phyloP scores from a whole-genome alignment of 768 basidiomycete species.

The Rickenella mellea region DNA sequence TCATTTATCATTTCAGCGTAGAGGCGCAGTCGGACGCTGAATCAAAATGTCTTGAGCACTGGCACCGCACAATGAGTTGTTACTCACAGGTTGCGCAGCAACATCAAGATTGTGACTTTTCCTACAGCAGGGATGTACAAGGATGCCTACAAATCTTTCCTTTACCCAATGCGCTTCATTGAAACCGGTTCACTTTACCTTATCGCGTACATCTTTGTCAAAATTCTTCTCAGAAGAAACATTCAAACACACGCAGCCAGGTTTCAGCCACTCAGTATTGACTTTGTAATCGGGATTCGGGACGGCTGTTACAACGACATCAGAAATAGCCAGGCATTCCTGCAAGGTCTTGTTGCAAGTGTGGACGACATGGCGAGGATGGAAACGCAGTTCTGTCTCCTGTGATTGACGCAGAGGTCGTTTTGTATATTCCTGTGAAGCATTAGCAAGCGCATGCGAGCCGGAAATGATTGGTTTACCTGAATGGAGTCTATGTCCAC shows the following conservation, averaged over 20 bases:
- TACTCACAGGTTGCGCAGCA: constrained; percentile 87
- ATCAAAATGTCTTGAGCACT: background rate
- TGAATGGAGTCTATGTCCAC: constrained; percentile 94
- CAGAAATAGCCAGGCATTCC: constrained; percentile 75
- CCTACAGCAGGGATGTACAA: constrained; percentile 96
- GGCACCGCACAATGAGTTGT: background rate
- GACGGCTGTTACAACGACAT: constrained; percentile 93
- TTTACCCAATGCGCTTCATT: background rate
- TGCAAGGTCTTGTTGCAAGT: constrained; percentile 59
- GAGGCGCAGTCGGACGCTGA: constrained; percentile 47
- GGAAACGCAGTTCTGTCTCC: constrained; percentile 45
- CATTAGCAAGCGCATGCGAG: constrained; percentile 2
- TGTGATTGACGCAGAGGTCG: constrained; percentile 46
- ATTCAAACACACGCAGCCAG: constrained; percentile 89
- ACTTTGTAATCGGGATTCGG: constrained; percentile 81
- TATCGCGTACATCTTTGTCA: constrained; percentile 83
- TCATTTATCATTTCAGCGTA: constrained; percentile 26
- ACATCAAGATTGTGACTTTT: constrained; percentile 94
- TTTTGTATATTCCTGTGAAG: constrained; percentile 78
- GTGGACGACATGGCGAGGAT: constrained; percentile 77
- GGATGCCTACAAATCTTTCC: constrained; percentile 54
- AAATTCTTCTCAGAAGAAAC: constrained; percentile 96
- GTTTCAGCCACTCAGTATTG: constrained; percentile 81
- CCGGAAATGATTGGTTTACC: constrained; percentile 23
- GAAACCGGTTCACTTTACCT: constrained; percentile 39